phyloP scores from a whole-genome alignment of 352 stramenopile species.

The Phytopythium vexans region DNA sequence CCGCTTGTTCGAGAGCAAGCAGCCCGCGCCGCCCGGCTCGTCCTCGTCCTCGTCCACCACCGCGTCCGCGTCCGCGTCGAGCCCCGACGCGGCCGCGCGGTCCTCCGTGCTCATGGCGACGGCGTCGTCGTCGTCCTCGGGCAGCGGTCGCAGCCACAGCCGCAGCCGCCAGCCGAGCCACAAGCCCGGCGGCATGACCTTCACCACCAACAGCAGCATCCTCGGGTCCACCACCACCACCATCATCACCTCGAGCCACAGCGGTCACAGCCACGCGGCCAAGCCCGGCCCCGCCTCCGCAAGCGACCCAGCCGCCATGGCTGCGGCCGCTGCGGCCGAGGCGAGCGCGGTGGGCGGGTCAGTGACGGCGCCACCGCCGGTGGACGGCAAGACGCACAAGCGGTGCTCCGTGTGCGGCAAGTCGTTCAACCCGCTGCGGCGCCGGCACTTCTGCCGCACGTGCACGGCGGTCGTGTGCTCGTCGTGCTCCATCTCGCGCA shows the following conservation, averaged over 20 bases:
- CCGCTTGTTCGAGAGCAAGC: slow-evolving; percentile 7
- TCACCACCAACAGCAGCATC: slow-evolving; percentile 29
- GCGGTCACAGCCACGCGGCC: slow-evolving; percentile 1
- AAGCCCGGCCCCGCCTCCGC: slow-evolving; percentile 9
- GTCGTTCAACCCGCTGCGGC: slow-evolving; percentile 76
- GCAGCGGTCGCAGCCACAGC: not conserved
- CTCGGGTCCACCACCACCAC: slow-evolving; percentile 26
- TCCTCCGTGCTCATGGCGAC: slow-evolving; percentile 7
- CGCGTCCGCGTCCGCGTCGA: not conserved
- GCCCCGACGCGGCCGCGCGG: slow-evolving; percentile 1
- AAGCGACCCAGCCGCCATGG: not conserved
- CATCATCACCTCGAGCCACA: slow-evolving; percentile 13
- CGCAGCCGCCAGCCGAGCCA: slow-evolving; percentile 1
- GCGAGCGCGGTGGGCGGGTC: not conserved
- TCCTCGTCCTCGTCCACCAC: not conserved
- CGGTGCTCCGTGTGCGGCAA: slow-evolving; percentile 83
- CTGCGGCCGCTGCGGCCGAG: slow-evolving; percentile 14
- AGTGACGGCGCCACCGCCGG: not conserved
- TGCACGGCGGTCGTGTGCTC: slow-evolving; percentile 75
- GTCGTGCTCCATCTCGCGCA: slow-evolving; percentile 69
- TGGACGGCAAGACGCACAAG: slow-evolving; percentile 29
- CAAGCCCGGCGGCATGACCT: slow-evolving; percentile 15
- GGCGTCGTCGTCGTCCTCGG: not conserved
- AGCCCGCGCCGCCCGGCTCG: slow-evolving; percentile 1
- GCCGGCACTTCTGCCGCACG: slow-evolving; percentile 71